phyloP scores from a whole-genome alignment of 2,329 filamentous ascomycete species.

The Cryphonectria japonica region DNA sequence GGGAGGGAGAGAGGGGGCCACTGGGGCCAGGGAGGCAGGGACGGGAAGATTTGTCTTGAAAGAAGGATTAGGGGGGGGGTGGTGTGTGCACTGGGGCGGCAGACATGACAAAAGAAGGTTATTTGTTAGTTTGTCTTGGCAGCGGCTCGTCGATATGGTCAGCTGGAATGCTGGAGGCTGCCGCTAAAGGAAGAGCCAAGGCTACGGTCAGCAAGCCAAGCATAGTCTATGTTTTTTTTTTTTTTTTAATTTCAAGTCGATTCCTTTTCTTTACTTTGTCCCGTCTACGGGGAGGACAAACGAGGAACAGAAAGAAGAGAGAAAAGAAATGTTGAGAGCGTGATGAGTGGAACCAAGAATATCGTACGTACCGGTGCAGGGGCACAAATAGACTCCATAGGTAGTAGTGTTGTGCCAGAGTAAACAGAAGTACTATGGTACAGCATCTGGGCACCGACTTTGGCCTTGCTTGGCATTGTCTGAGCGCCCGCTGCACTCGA shows the following conservation, averaged over 20 bases:
- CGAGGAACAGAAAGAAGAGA: neutral
- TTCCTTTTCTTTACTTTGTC: neutral
- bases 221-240: neutral
- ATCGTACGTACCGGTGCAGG: neutral
- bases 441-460: neutral
- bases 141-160: slow-evolving; percentile 8
- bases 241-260: neutral
- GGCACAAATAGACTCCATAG: neutral
- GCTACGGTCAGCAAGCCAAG: neutral
- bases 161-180: neutral
- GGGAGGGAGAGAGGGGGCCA: too few relatives aligned
- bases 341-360: neutral
- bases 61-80: slow-evolving; percentile 5
- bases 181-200: neutral
- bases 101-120: slow-evolving; percentile 12
- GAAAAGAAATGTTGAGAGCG: neutral
- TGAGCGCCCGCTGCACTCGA: neutral
- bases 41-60: neutral
- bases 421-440: neutral
- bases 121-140: slow-evolving; percentile 12
- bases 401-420: neutral
- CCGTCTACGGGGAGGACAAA: neutral
- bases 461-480: neutral
- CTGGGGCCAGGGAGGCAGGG: neutral
- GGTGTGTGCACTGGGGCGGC: slow-evolving; percentile 5